Base-by-base conservation (phyloP, 768 basidiomycete species). In the Lactifluus echinatus region DNA sequence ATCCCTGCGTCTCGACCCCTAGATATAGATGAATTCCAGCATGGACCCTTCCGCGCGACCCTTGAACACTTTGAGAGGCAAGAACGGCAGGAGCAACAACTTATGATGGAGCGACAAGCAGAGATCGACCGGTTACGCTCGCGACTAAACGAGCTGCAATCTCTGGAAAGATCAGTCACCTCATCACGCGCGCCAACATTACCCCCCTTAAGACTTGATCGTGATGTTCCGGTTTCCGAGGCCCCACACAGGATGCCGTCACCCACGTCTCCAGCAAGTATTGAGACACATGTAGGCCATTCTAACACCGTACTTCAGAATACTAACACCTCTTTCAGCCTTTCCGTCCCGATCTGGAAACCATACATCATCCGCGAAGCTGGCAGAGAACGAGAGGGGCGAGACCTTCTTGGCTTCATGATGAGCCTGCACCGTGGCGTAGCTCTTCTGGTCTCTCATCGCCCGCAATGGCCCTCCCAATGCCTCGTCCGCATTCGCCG, bases 31-130 rank as follows among this genome's bases (percentile, higher is more conserved):
- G 63, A 60, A 15, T 70, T 63, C 44, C 66, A 62, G 31, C 64
- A 65, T 1, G 69, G 69, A 7, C 69, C 68, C 3, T 70, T 69
- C 61, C 66, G 69, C 15, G 68, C 67, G 6, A 59, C 61, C 24
- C 39, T 64, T 28, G 57, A 64, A 31, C 43, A 57, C 34, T 28
- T 51, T 39, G 47, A 47, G 29, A 34, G 48, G 43, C 57, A 39
- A 26, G 62, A 53, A 48, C 17, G 39, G 33, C 56, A 54, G 34
- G 57, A 59, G 7, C 58, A 55, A 15, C 58, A 55, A 43, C 44
- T 44, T 15, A 50, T 56, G 42, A 47, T 52, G 39, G 64, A 56
- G 48, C 55, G 64, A 40, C 55, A 53, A 37, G 58, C 60, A 31
- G 57, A 64, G 40, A 59, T 59, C 14, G 62, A 63, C 34, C 48